Evolutionary conservation across 2,329 filamentous ascomycete species (phyloP).

Genomic region (Aureobasidium zeae): DNA sequence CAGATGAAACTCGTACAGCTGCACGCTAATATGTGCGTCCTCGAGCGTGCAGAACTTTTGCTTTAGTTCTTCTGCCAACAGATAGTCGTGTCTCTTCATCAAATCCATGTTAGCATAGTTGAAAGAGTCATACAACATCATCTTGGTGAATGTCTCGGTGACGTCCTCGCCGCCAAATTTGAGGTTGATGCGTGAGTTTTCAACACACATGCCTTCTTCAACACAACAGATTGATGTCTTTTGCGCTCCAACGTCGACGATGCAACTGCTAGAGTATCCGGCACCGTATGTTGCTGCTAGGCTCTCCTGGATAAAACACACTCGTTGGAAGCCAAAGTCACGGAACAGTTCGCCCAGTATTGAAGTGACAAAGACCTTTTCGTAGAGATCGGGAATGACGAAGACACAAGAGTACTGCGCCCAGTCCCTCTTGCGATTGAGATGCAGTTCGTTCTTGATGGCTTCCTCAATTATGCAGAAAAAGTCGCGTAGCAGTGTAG

Average conservation of each 20-base stretch:
- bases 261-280: slow-evolving; percentile 85
- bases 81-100: slow-evolving; percentile 77
- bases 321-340: slow-evolving; percentile 79
- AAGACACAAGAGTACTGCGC: slow-evolving; percentile 92
- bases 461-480: slow-evolving; percentile 79
- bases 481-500: slow-evolving; percentile 76
- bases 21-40: slow-evolving; percentile 79
- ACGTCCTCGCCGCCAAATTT: slow-evolving; percentile 91
- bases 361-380: slow-evolving; percentile 82
- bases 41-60: slow-evolving; percentile 86
- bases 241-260: slow-evolving; percentile 92
- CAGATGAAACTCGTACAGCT: slow-evolving; percentile 82
- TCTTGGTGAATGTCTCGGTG: slow-evolving; percentile 89
- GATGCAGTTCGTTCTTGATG: slow-evolving; percentile 71
- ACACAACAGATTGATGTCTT: slow-evolving; percentile 97
- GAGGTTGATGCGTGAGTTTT: slow-evolving; percentile 89
- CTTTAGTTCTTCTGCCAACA: slow-evolving; percentile 92
- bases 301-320: slow-evolving; percentile 94
- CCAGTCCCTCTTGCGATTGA: slow-evolving; percentile 72
- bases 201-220: slow-evolving; percentile 88
- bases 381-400: slow-evolving; percentile 92
- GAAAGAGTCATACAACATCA: slow-evolving; percentile 95
- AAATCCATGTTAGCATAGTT: slow-evolving; percentile 94
- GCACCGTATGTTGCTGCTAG: slow-evolving; percentile 91
- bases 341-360: slow-evolving; percentile 76